Evolutionary conservation across 139 green algal species (phyloP).

Genomic region (Chlamydomonas incerta): DNA sequence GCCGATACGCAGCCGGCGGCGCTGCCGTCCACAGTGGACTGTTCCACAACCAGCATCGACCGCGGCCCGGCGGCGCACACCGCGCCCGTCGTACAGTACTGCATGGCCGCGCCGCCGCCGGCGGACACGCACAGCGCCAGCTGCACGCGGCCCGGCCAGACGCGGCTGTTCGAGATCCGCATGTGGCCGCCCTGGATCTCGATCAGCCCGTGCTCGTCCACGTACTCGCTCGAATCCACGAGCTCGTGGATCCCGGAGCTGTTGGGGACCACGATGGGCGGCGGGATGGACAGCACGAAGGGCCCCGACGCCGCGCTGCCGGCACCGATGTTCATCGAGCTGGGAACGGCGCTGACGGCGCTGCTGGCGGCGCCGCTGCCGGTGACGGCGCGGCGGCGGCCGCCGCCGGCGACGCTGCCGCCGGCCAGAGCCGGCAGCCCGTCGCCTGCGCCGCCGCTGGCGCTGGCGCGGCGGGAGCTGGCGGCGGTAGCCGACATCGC

Average conservation of each 20-base stretch:
- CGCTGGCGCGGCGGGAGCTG: background rate
- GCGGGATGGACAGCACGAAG: background rate
- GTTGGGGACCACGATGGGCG: background rate
- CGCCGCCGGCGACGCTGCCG: no score
- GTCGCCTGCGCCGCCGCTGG: background rate
- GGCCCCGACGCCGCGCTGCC: background rate
- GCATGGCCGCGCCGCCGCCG: background rate
- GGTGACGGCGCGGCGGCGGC: background rate
- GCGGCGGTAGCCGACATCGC: no score
- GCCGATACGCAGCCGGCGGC: conserved; percentile 19
- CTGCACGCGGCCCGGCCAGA: conserved; percentile 22
- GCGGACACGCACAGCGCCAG: conserved; percentile 28
- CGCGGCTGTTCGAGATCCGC: conserved; percentile 9
- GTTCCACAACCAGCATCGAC: background rate
- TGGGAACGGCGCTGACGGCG: background rate
- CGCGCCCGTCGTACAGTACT: background rate
- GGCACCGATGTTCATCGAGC: no score
- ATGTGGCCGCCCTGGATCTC: conserved; percentile 30
- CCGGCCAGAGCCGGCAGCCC: no score
- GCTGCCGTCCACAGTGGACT: conserved; percentile 1
- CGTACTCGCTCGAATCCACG: conserved; percentile 19
- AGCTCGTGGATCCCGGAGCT: background rate
- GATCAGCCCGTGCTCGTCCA: conserved; percentile 18
- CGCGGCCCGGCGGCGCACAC: background rate
- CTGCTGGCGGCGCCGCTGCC: background rate